Evolutionary conservation across 2,329 filamentous ascomycete species (phyloP), one percentile per base, ranked within the genome.

Genomic region (Trichoderma semiorbis): DNA sequence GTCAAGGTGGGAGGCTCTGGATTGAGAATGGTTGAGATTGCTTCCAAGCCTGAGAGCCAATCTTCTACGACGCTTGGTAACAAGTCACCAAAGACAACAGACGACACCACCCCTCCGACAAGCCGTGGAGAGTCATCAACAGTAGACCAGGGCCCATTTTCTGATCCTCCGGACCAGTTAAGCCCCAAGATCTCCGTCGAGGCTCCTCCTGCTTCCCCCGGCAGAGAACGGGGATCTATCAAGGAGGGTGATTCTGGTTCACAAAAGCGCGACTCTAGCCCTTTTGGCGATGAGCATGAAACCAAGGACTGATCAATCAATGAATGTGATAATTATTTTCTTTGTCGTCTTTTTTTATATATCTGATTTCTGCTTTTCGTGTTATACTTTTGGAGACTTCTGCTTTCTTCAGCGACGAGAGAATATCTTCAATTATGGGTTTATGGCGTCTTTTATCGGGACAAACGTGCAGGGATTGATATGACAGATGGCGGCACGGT

Each of bases 241-340:
- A 53, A 63, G 30, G 65, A 81, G 76, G 73, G 60, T 76, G 78
- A 60, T 70, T 75, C 76, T 26, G 74, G 74, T 47, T 73, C 73
- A 39, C 76, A 75, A 50, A 76, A 78, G 66, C 78, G 80, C 43
- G 80, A 78, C 18, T 78, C 75, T 72, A 88, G 86, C 75, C 88
- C 87, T 1, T 90, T 90, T 76, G 84, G 86, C 24, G 88, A 90
- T 74, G 86, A 88, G 76, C 84, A 90, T 75, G 88, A 87, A 66
- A 85, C 88, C 34, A 84, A 83, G 75, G 86, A 87, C 74, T 84
- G 12, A 79, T 74, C 11, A 11, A 47, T 68, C 62, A 62, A 71
- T 67, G 62, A 67, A 67, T 36, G 34, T 4, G 53, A 5, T 24
- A 18, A 28, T 24, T 39, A 39, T 67, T 67, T 67, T 43, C 30